These are phyloP conservation scores for Hordeum vulgare DNA, from an alignment of 176 grass and related monocot genomes.

Conservation along the genomic window DNA sequence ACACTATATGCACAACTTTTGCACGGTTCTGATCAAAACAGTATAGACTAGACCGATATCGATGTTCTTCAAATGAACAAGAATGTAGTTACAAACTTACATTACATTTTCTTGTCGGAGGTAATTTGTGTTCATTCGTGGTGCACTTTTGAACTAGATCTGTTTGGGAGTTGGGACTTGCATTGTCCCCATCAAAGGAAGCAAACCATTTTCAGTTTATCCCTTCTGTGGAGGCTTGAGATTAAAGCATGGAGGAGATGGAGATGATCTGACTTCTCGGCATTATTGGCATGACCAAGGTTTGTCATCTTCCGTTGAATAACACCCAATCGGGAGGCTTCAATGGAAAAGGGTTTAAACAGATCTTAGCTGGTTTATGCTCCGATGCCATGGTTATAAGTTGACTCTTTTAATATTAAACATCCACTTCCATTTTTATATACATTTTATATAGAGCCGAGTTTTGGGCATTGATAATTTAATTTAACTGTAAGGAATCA, in stretches of 20 bases:
- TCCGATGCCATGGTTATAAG: slow-evolving; percentile 15
- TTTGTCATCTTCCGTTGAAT: slow-evolving; percentile 26
- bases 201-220: too few relatives aligned
- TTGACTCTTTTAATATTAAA: slow-evolving; percentile 31
- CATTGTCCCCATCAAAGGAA: too few relatives aligned
- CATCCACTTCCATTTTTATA: slow-evolving; percentile 8
- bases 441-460: slow-evolving; percentile 24
- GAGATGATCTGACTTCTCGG: too few relatives aligned
- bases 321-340: slow-evolving; percentile 5
- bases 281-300: slow-evolving; percentile 25
- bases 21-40: not conserved
- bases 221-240: too few relatives aligned
- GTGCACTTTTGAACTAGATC: too few relatives aligned
- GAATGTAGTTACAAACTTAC: not conserved
- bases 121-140: too few relatives aligned
- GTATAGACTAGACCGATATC: not conserved
- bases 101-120: too few relatives aligned
- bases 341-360: slow-evolving; percentile 14
- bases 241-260: too few relatives aligned
- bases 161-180: too few relatives aligned
- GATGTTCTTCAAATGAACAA: not conserved
- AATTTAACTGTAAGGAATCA: slow-evolving; percentile 23
- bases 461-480: not conserved
- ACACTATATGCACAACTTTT: not conserved
- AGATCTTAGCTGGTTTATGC: slow-evolving; percentile 33